phyloP scores from a whole-genome alignment of 2,329 filamentous ascomycete species.

The Cryphonectria radicalis region DNA sequence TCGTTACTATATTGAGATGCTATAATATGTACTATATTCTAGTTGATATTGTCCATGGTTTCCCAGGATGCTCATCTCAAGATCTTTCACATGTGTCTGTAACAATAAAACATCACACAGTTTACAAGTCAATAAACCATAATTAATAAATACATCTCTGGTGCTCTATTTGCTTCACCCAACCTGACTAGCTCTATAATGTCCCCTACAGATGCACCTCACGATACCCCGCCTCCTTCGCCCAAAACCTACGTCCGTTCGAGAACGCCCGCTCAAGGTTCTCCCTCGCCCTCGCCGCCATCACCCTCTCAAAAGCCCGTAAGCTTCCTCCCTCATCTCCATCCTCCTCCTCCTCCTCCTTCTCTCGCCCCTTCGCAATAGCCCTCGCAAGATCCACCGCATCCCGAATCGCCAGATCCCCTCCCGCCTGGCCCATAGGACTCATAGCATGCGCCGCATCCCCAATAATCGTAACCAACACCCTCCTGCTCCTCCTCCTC shows the following conservation, averaged over 20 bases:
- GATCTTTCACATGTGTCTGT: neutral
- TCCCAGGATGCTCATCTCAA: neutral
- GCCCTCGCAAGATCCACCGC: constrained; percentile 1
- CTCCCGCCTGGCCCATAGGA: constrained; percentile 6
- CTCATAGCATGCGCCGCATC: constrained; percentile 29
- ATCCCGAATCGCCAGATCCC: constrained; percentile 6
- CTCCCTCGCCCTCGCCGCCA: neutral
- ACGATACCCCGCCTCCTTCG: constrained; percentile 1
- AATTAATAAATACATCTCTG: neutral
- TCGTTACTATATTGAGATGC: too few relatives aligned
- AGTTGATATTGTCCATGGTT: too few relatives aligned
- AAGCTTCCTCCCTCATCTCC: neutral
- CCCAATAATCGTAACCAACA: constrained; percentile 25
- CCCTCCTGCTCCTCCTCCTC: neutral
- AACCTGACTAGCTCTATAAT: neutral
- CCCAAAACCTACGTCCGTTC: neutral
- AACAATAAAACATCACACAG: neutral
- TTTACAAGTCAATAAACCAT: neutral
- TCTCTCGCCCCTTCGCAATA: neutral
- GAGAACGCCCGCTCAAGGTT: constrained; percentile 1
- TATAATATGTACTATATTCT: too few relatives aligned
- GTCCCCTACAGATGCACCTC: neutral
- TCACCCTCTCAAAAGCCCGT: neutral
- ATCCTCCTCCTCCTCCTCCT: neutral
- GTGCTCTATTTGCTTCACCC: too few relatives aligned